Conservation (phyloP, 805 yeast species). For the Komagataella mondaviorum region DNA sequence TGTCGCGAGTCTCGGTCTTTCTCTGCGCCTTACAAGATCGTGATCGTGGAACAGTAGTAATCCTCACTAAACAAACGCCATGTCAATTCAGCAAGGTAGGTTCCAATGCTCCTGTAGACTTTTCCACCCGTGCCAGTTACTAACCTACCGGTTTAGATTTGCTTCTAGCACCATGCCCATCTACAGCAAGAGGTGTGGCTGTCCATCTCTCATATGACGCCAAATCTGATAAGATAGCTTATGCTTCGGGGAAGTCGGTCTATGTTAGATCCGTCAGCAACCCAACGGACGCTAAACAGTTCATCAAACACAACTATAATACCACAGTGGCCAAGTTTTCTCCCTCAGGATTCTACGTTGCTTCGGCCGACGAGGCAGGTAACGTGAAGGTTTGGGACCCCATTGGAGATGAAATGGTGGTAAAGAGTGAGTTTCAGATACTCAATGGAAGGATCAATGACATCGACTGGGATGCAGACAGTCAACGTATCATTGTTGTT, state of each 20-base stretch:
- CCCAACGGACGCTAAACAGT: slow-evolving; percentile 47
- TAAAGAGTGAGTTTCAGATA: slow-evolving; percentile 68
- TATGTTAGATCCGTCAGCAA: slow-evolving; percentile 50
- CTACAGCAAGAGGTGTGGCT: slow-evolving; percentile 57
- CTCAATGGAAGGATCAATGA: slow-evolving; percentile 73
- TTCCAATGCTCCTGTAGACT: background rate
- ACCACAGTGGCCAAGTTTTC: slow-evolving; percentile 82
- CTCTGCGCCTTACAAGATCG: background rate
- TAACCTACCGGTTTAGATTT: slow-evolving; percentile 12
- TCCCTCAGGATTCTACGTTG: slow-evolving; percentile 82
- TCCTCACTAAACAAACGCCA: background rate
- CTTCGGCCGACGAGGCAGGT: slow-evolving; percentile 89
- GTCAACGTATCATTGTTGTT: slow-evolving; percentile 77
- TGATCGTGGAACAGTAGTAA: background rate
- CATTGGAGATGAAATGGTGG: slow-evolving; percentile 34
- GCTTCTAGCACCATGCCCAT: slow-evolving; percentile 65
- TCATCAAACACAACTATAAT: slow-evolving; percentile 51
- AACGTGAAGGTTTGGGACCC: slow-evolving; percentile 81
- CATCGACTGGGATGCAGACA: slow-evolving; percentile 87
- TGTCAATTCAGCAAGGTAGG: background rate
- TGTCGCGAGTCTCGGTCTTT: background rate
- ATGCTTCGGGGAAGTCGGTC: slow-evolving; percentile 72
- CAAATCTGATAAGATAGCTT: slow-evolving; percentile 57
- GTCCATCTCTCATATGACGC: slow-evolving; percentile 68
- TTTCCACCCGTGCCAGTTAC: background rate